Evolutionary conservation across 192 early-diverging fungal species (phyloP), one percentile per base, ranked within the genome.

Genomic region (Phlyctochytrium planicorne): DNA sequence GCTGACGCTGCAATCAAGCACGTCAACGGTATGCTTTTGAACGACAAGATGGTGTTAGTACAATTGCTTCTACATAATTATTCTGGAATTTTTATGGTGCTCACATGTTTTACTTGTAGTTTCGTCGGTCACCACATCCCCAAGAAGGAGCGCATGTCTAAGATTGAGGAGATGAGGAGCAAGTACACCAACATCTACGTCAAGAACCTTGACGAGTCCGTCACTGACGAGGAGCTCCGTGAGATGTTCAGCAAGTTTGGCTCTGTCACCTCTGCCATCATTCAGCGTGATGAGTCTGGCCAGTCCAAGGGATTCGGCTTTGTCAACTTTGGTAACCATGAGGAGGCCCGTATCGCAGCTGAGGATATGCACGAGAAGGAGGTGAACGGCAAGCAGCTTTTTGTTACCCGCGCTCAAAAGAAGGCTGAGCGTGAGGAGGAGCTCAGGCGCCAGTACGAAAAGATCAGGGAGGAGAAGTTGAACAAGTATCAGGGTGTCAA

Each of bases 401-500:
- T 91, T 75, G 96, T 99, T 32, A 82, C 91, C 69, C 95, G 97
- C 66, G 97, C 97, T 66, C 96, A 99, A 82, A 99, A 98, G 94
- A 97, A 97, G 87, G 76, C 81, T 31, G 97, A 99, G 84, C 92
- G 97, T 69, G 93, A 94, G 73, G 93, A 95, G 79, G 97, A 99
- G 80, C 88, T 99, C 64, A 87, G 94, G 72, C 82, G 81, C 63
- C 95, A 97, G 83, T 97, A 96, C 83, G 96, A 99, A 82, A 89
- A 91, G 75, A 87, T 93, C 68, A 89, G 93, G 76, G 82, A 90
- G 79, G 97, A 99, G 84, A 95, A 96, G 84, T 77, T 95, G 52
- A 92, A 83, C 90, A 97, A 97, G 87, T 97, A 94, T 88, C 95
- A 99, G 85, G 95, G 93, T 67, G 95, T 94, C 73, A 99, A 99